Base-by-base conservation (phyloP, 768 basidiomycete species). In the Ramaria rubella region DNA sequence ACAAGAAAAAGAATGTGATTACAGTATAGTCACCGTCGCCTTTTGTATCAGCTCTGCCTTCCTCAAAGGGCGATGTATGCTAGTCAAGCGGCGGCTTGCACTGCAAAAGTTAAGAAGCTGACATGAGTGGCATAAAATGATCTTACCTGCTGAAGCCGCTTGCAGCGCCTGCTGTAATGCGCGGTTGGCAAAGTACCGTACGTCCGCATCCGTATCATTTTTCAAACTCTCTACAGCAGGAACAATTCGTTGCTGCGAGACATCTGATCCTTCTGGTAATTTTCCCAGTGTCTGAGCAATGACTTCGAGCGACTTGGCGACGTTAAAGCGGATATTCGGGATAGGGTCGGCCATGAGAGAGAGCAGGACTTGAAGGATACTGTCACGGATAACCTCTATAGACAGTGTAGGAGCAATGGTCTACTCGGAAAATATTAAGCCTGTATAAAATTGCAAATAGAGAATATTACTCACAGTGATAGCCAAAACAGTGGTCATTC, bases 291-390 rank as follows among this genome's bases (percentile, higher is more conserved):
- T 80, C 15, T 73, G 74, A 1, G 90, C 90, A 63, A 97, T 79
- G 14, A 92, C 83, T 73, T 98, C 95, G 63, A 98, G 75, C 26
- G 90, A 86, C 71, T 97, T 98, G 24, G 94, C 89, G 27, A 98
- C 94, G 69, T 98, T 98, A 79, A 99, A 99, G 34, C 96, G 90
- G 70, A 99, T 98, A 72, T 99, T 99, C 53, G 96, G 96, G 67
- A 99, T 98, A 11, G 90, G 84, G 68, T 99, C 96, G 51, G 78
- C 76, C 15, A 90, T 85, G 44, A 99, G 82, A 58, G 84, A 79
- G 57, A 95, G 73, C 49, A 98, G 80, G 36, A 89, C 86, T 23
- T 85, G 83, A 59, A 97, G 82, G 64, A 98, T 87, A 52, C 90
- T 87, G 48, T 86, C 78, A 30, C 82, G 82, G 62, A 97, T 81